Base-by-base conservation (phyloP, 805 yeast species). In the Vanderwaltozyma tropicalis region DNA sequence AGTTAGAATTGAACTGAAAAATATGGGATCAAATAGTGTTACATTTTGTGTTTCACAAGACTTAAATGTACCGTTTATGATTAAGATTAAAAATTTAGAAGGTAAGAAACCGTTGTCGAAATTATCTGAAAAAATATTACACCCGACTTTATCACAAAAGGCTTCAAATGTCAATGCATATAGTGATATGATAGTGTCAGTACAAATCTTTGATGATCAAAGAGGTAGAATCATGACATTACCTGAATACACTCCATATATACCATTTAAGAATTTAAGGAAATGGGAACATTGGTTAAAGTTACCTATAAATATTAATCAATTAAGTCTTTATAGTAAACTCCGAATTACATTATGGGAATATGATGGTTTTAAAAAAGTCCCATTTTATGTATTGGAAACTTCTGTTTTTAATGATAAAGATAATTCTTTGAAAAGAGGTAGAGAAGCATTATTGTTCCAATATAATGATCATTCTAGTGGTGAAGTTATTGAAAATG, bases 231-330 rank as follows among this genome's bases (percentile, higher is more conserved):
- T 74, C 1, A 39, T 74, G 18, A 68, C 77, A 0, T 52, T 67
- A 4, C 76, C 79, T 0, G 63, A 71, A 2, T 62, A 66, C 7
- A 69, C 79, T 0, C 58, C 72, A 2, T 72, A 72, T 44, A 66
- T 67, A 22, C 65, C 74, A 2, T 70, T 72, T 44, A 63, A 65
- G 41, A 50, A 47, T 22, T 40, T 59, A 24, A 71, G 71, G 51
- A 71, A 55, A 34, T 85, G 92, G 88, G 72, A 80, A 47, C 75
- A 76, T 42, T 80, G 86, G 81, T 58, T 85, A 16, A 69, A 72
- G 32, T 57, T 92, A 33, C 89, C 96, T 1, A 70, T 88, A 2
- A 67, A 69, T 38, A 75, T 82, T 45, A 71, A 72, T 37, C 92
- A 86, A 50, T 56, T 89, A n/a, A 79, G 84, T 2, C 53, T 76